Evolutionary conservation across 1,284 basidiomycete genomes (phyloP), one percentile per base, ranked within the genome.

Genomic region (Agroathelia rolfsii): DNA sequence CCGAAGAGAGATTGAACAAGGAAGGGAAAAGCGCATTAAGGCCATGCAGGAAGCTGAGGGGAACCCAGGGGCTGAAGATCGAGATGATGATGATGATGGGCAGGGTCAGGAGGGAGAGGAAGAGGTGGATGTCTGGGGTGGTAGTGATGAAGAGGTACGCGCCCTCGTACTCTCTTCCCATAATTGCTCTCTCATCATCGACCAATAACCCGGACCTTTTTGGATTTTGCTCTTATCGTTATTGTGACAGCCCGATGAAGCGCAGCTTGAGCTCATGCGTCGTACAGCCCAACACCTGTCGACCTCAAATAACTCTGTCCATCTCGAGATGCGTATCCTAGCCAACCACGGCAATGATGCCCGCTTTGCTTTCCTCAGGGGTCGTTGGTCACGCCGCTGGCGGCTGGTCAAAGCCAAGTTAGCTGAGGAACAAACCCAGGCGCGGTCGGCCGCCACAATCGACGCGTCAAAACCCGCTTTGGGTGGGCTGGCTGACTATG

Each of bases 291-390:
- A 49, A 5, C 77, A 85, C 41, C 51, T 92, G 10, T 49, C 67
- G 8, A 56, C 66, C 3, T 82, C 86, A 0, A 72, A 76, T 3
- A 87, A 90, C 45, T 67, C 82, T 4, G 70, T 75, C 0, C 72
- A 85, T 40, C 64, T 92, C 10, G 85, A 89, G 53, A 77, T 87
- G 67, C 72, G 85, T n/a, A 90, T 93, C 39, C 59, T 92, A 4
- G 77, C 87, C 4, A 87, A 92, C 44, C 74, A 92, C 45, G 77
- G 83, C 0, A 59, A 37, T 50, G 50, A 61, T 48, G 45, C 64
- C 67, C 18, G 72, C 1, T 90, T 93, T 48, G 72, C 77, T 0
- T 93, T 92, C 51, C 54, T 93, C 22, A 67, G 75, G 12, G 86
- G 85, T 1, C 60, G 80, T 18, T 89, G 79, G 75, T 62, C 63